Evolutionary conservation across 768 basidiomycete genomes (phyloP).

Genomic region (Boletus subparvulus): DNA sequence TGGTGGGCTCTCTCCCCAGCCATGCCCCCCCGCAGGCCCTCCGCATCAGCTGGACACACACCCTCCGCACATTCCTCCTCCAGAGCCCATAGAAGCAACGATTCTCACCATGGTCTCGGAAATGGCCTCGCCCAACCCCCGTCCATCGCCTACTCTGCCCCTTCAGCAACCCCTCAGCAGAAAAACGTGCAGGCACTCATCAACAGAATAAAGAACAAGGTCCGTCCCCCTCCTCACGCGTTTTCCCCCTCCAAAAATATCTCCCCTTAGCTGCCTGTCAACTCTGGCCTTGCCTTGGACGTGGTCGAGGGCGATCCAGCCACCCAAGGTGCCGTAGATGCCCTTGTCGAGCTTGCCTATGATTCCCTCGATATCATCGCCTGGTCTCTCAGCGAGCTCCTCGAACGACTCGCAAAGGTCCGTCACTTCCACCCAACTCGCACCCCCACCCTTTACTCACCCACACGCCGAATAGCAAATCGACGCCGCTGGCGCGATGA

Average conservation of each 20-base stretch:
- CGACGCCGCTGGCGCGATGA: conserved; percentile 49
- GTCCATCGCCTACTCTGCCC: conserved; percentile 38
- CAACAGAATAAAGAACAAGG: conserved; percentile 79
- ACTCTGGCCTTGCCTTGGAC: conserved; percentile 75
- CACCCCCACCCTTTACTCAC: conserved; percentile 10
- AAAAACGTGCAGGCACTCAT: conserved; percentile 81
- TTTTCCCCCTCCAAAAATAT: not conserved
- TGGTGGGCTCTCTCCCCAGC: conserved; percentile 24
- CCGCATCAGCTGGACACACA: conserved; percentile 51
- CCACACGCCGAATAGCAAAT: conserved; percentile 43
- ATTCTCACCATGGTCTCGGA: conserved; percentile 50
- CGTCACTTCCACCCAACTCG: conserved; percentile 14
- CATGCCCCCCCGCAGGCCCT: conserved; percentile 60
- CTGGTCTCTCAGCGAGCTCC: conserved; percentile 69
- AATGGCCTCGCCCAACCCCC: conserved; percentile 35
- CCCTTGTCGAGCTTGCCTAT: conserved; percentile 74
- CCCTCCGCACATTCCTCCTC: conserved; percentile 37
- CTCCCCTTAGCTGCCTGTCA: conserved; percentile 67
- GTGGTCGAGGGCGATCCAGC: conserved; percentile 74
- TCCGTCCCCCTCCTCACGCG: conserved; percentile 29
- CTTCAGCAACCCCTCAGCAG: conserved; percentile 63
- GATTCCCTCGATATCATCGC: conserved; percentile 81
- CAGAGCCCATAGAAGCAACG: conserved; percentile 61
- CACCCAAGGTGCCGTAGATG: conserved; percentile 72
- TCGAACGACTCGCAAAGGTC: conserved; percentile 80